Conservation (phyloP, 169 alveolate genomes). For the Plasmodium inui region DNA sequence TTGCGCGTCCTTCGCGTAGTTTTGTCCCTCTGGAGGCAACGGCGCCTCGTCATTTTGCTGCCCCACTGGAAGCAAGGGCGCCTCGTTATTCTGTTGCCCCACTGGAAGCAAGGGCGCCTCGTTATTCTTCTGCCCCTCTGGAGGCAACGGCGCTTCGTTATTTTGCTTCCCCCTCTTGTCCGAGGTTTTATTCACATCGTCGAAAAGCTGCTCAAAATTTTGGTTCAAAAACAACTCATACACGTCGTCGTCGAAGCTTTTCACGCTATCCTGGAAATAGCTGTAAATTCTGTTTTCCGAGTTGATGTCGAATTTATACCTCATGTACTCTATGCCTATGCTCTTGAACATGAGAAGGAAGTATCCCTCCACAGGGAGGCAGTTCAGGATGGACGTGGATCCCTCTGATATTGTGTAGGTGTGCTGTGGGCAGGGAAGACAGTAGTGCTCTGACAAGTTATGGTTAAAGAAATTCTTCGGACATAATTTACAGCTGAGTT, state of each 20-base stretch:
- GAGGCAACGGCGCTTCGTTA: neutral
- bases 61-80: neutral
- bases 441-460: conserved; percentile 76
- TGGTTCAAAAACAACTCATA: conserved; percentile 53
- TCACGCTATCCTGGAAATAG: conserved; percentile 26
- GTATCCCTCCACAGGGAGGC: conserved; percentile 83
- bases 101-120: neutral
- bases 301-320: conserved; percentile 55
- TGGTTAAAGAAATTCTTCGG: conserved; percentile 74
- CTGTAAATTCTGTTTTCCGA: conserved; percentile 41
- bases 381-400: conserved; percentile 76
- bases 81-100: neutral
- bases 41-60: neutral
- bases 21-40: neutral
- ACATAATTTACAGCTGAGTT: conserved; percentile 31
- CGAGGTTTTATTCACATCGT: neutral
- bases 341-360: conserved; percentile 62
- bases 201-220: conserved; percentile 10
- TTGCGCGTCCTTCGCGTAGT: neutral
- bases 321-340: conserved; percentile 34
- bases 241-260: conserved; percentile 54
- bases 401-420: conserved; percentile 79
- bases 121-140: neutral
- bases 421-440: conserved; percentile 81
- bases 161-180: neutral